Conservation (phyloP, 208 protist genomes). For the Trypanosomatidae sp. region DNA sequence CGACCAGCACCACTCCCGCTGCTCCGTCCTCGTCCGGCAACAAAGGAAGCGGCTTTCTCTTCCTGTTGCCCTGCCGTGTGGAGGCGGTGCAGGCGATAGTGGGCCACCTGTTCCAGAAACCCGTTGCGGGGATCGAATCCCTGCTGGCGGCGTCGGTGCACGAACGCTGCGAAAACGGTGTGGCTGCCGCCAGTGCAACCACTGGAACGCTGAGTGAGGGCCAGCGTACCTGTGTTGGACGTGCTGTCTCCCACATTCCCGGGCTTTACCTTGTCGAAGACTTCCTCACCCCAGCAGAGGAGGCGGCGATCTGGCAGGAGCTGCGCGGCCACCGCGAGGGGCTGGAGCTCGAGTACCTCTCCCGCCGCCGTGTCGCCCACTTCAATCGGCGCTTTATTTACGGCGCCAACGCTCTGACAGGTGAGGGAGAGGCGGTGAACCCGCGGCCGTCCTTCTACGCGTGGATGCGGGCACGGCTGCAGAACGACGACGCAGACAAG, state of each 20-base stretch:
- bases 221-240: too few relatives aligned
- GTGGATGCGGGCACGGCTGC: constrained; percentile 59
- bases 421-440: constrained; percentile 51
- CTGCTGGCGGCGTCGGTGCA: constrained; percentile 1
- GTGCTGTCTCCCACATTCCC: constrained; percentile 32
- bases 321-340: constrained; percentile 18
- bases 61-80: constrained; percentile 27
- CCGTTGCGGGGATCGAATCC: constrained; percentile 16
- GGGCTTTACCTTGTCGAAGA: constrained; percentile 57
- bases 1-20: too few relatives aligned
- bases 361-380: constrained; percentile 67
- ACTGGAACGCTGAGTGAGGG: too few relatives aligned
- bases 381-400: constrained; percentile 86
- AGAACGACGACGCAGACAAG: constrained; percentile 19
- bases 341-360: constrained; percentile 49
- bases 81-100: constrained; percentile 2
- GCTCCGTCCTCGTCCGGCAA: constrained; percentile 16
- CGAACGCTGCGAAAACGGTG: too few relatives aligned
- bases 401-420: constrained; percentile 54
- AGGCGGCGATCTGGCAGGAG: constrained; percentile 47
- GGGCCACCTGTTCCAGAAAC: constrained; percentile 21
- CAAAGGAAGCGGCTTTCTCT: constrained; percentile 30
- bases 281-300: constrained; percentile 61
- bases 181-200: too few relatives aligned
- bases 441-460: constrained; percentile 55